These are phyloP conservation scores for Tylopilus plumbeoviolaceoides DNA, from an alignment of 768 basidiomycete genomes.

Conservation along the genomic window DNA sequence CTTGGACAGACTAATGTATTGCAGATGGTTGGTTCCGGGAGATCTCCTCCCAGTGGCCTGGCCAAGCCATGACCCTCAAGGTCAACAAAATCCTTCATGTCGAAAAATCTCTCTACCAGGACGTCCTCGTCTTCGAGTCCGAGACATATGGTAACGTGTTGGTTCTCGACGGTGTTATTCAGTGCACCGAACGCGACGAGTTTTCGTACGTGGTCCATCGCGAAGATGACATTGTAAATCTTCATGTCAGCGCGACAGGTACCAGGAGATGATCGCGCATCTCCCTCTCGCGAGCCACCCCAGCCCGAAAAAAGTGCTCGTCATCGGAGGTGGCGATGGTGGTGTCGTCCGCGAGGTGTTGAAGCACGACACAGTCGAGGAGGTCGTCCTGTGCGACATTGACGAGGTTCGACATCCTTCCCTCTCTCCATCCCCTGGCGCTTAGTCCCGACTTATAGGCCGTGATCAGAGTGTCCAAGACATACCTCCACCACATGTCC, in stretches of 20 bases:
- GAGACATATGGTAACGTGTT: neutral
- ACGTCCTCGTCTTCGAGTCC: conserved; percentile 45
- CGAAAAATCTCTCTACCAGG: conserved; percentile 92
- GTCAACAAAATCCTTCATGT: conserved; percentile 93
- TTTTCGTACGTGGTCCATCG: conserved; percentile 72
- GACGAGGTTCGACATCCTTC: conserved; percentile 63
- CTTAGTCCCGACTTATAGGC: conserved; percentile 47
- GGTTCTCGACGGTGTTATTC: neutral
- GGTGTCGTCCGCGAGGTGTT: conserved; percentile 97
- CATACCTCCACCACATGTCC: conserved; percentile 93
- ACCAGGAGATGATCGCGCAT: conserved; percentile 87
- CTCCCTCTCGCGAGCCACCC: conserved; percentile 95
- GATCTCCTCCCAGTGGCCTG: conserved; percentile 93
- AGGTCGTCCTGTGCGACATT: conserved; percentile 95
- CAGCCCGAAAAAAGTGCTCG: conserved; percentile 91
- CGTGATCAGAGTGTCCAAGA: conserved; percentile 91
- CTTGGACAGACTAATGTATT: neutral
- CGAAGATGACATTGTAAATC: neutral
- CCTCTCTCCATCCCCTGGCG: neutral
- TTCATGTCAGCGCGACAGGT: neutral
- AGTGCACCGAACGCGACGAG: conserved; percentile 89
- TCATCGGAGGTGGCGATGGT: conserved; percentile 97
- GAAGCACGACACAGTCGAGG: conserved; percentile 86
- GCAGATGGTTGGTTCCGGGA: conserved; percentile 95
- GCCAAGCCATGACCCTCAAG: conserved; percentile 95